Evolutionary conservation across 1,284 basidiomycete species (phyloP).

Genomic region (Stygiomarasmius scandens): DNA sequence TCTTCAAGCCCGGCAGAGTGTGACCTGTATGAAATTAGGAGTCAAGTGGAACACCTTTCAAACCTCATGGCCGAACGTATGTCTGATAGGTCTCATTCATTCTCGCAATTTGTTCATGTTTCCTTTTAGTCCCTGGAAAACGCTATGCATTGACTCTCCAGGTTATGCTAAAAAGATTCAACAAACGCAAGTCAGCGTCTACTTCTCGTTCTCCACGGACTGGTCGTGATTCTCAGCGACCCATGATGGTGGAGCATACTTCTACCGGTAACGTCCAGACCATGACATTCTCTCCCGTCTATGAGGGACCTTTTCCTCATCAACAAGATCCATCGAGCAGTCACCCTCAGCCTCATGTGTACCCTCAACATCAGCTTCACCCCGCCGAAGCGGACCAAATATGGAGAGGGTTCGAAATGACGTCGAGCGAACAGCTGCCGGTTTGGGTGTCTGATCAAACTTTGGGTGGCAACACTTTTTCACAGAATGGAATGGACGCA

Average conservation of each 20-base stretch:
- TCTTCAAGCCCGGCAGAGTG: conserved; percentile 76
- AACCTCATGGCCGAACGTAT: conserved; percentile 76
- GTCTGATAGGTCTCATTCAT: conserved; percentile 22
- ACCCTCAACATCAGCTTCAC: conserved; percentile 31
- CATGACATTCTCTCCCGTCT: conserved; percentile 46
- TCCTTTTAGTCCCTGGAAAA: conserved; percentile 75
- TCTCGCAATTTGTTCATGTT: conserved; percentile 16
- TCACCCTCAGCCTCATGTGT: conserved; percentile 23
- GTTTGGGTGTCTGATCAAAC: conserved; percentile 84
- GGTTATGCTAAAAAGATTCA: conserved; percentile 82
- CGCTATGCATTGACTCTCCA: conserved; percentile 87
- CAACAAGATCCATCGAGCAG: conserved; percentile 31
- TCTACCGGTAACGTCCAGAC: conserved; percentile 13
- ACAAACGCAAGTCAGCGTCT: conserved; percentile 61
- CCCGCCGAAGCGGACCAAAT: conserved; percentile 68
- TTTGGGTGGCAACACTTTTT: conserved; percentile 71
- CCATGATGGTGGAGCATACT: conserved; percentile 39
- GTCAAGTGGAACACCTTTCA: conserved; percentile 79
- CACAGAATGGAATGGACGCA: conserved; percentile 81
- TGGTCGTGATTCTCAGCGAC: conserved; percentile 49
- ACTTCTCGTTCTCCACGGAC: conserved; percentile 61
- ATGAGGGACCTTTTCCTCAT: conserved; percentile 38
- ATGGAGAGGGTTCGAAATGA: conserved; percentile 72
- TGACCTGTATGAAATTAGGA: conserved; percentile 73
- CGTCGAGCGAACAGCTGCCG: conserved; percentile 72